A percentile compares a stretch with the other conserved stretches of the same genome.
Conservation (phyloP, 768 basidiomycete species). For the Boletus rex-veris region DNA sequence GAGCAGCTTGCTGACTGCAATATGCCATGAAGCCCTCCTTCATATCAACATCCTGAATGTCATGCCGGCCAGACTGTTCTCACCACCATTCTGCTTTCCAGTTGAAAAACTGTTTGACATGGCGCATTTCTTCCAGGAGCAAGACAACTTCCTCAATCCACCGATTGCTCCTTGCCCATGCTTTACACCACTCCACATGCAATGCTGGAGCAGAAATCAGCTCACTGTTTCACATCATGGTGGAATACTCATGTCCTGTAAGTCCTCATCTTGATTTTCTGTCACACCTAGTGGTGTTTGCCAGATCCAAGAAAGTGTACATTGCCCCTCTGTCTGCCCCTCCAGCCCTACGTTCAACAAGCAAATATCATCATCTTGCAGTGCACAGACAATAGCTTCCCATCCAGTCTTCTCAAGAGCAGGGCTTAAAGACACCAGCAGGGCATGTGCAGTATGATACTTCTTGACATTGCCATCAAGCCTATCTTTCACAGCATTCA, state of each 20-base stretch:
- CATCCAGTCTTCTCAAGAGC: background rate
- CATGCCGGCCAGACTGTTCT: too few species aligned
- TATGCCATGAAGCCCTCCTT: background rate
- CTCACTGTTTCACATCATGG: background rate
- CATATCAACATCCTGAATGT: background rate
- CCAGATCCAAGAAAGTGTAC: background rate
- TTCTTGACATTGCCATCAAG: background rate
- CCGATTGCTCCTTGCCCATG: background rate
- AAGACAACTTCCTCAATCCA: background rate
- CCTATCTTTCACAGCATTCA: background rate
- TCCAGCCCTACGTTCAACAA: background rate
- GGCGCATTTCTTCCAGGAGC: background rate
- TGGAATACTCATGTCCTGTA: background rate
- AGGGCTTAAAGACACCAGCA: background rate
- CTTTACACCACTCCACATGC: background rate
- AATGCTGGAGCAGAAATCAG: background rate
- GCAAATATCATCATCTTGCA: background rate
- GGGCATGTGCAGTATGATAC: background rate
- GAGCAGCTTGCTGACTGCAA: background rate
- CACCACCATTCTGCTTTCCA: background rate
- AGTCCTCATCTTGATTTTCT: background rate
- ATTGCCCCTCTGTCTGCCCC: background rate
- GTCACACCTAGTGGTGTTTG: background rate
- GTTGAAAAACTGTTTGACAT: background rate
- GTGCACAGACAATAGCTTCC: background rate